Percentiles rank a stretch among this genome's conserved stretches.
Conservation (phyloP, 2,329 filamentous ascomycete genomes). For the Botrytis fragariae region DNA sequence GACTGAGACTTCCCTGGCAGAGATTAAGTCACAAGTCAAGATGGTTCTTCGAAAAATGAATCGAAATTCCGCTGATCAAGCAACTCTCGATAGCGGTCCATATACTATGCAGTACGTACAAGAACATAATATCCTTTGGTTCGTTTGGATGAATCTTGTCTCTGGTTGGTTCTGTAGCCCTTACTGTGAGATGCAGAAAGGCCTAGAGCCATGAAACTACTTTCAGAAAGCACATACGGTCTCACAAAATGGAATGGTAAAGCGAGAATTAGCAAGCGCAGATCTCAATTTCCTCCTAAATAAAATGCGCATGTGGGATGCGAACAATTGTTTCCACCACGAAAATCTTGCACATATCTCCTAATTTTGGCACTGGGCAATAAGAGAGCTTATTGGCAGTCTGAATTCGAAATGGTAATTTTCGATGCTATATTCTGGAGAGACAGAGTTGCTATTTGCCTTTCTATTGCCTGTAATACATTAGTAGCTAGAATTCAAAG, state of each 20-base stretch:
- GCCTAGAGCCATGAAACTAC: not conserved
- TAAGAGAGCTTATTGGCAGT: not conserved
- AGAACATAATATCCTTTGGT: not conserved
- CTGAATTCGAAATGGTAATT: not conserved
- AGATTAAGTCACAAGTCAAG: conserved; percentile 89
- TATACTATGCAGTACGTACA: conserved; percentile 80
- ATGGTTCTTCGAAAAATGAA: conserved; percentile 85
- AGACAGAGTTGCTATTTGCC: not conserved
- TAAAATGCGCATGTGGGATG: not conserved
- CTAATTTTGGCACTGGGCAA: not conserved
- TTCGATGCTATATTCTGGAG: not conserved
- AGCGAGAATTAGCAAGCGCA: not conserved
- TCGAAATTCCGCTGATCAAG: conserved; percentile 85
- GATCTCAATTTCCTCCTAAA: not conserved
- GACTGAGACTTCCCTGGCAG: conserved; percentile 72
- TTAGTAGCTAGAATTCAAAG: not conserved
- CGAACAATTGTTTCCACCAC: not conserved
- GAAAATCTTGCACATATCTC: not conserved
- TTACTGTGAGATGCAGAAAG: not conserved
- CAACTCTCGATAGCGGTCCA: conserved; percentile 80
- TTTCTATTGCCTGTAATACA: not conserved
- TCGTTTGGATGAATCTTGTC: not conserved
- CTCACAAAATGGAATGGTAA: not conserved
- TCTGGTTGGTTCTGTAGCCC: not conserved
- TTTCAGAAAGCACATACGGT: not conserved